phyloP scores from a whole-genome alignment of 2,329 filamentous ascomycete genomes.

The Aspergillus eucalypticola region DNA sequence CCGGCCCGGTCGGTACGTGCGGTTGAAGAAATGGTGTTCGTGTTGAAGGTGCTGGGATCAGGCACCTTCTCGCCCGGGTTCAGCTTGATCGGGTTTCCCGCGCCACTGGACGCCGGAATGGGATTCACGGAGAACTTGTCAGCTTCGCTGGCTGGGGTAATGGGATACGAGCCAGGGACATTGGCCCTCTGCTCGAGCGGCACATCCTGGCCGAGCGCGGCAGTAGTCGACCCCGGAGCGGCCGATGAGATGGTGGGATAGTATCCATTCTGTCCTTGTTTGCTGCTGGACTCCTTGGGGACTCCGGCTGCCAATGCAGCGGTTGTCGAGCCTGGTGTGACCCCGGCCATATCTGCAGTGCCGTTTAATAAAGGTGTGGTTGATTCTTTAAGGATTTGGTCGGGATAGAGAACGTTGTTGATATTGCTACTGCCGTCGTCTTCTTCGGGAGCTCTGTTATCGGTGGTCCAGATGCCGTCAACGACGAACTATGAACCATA shows the following conservation, averaged over 20 bases:
- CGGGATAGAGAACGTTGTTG: conserved; percentile 85
- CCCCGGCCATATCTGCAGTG: conserved; percentile 56
- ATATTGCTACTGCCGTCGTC: conserved; percentile 79
- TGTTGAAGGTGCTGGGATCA: conserved; percentile 61
- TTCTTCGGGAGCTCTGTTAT: conserved; percentile 78
- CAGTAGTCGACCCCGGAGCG: conserved; percentile 68
- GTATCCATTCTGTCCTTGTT: conserved; percentile 16
- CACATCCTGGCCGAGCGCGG: conserved; percentile 66
- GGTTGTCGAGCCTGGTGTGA: conserved; percentile 70
- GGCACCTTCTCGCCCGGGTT: conserved; percentile 81
- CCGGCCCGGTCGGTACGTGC: conserved; percentile 74
- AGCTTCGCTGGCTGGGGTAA: conserved; percentile 62
- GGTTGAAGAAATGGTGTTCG: conserved; percentile 69
- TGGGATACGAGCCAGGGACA: conserved; percentile 69
- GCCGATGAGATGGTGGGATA: conserved; percentile 63
- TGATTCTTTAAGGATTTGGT: conserved; percentile 58
- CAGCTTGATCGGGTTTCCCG: conserved; percentile 77
- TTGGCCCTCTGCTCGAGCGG: conserved; percentile 57
- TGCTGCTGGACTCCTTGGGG: conserved; percentile 31
- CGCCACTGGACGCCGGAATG: conserved; percentile 58
- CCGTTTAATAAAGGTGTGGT: conserved; percentile 18
- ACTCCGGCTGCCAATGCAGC: conserved; percentile 51
- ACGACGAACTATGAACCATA: conserved; percentile 74
- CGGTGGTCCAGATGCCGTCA: conserved; percentile 85
- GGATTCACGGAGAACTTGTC: conserved; percentile 54